Percentiles rank a stretch among this genome's conserved stretches.
These are phyloP conservation scores for Cystobasidium pallidum DNA, from an alignment of 1,284 basidiomycete species.

Conservation along the genomic window DNA sequence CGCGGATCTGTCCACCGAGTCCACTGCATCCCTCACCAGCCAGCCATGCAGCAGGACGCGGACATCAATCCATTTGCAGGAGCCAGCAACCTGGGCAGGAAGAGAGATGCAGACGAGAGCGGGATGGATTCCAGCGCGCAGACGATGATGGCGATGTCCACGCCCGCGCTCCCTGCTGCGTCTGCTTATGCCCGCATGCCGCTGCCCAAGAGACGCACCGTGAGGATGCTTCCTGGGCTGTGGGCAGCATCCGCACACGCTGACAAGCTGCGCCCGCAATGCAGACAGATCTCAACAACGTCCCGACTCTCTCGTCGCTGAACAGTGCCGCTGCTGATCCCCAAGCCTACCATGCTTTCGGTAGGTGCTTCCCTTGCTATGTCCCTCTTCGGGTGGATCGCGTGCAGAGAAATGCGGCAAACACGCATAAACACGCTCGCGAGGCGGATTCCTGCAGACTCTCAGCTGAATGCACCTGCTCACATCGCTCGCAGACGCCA, in stretches of 20 bases:
- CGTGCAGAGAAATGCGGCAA: not conserved
- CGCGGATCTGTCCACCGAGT: too few species aligned
- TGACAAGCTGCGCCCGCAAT: not conserved
- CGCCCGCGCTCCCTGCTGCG: not conserved
- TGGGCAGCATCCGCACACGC: too few species aligned
- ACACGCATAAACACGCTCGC: not conserved
- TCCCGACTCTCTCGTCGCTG: constrained; percentile 12
- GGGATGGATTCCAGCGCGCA: constrained; percentile 9
- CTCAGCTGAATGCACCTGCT: not conserved
- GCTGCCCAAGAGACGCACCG: constrained; percentile 18
- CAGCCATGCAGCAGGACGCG: constrained; percentile 5
- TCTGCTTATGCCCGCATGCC: constrained; percentile 14
- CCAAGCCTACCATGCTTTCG: constrained; percentile 29
- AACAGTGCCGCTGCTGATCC: not conserved
- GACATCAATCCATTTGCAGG: constrained; percentile 13
- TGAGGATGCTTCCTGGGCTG: constrained; percentile 3
- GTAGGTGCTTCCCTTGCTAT: constrained; percentile 2
- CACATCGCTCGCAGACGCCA: not conserved
- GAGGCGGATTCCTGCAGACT: too few species aligned
- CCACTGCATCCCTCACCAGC: too few species aligned
- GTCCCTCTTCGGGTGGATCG: not conserved
- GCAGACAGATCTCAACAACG: constrained; percentile 16
- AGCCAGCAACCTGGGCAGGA: constrained; percentile 15
- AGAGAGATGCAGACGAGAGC: constrained; percentile 30
- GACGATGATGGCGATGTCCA: not conserved